A percentile compares a stretch with the other conserved stretches of the same genome.
These are phyloP conservation scores for Cutaneotrichosporon sp. DNA, from an alignment of 1,284 basidiomycete species.

Conservation along the genomic window DNA sequence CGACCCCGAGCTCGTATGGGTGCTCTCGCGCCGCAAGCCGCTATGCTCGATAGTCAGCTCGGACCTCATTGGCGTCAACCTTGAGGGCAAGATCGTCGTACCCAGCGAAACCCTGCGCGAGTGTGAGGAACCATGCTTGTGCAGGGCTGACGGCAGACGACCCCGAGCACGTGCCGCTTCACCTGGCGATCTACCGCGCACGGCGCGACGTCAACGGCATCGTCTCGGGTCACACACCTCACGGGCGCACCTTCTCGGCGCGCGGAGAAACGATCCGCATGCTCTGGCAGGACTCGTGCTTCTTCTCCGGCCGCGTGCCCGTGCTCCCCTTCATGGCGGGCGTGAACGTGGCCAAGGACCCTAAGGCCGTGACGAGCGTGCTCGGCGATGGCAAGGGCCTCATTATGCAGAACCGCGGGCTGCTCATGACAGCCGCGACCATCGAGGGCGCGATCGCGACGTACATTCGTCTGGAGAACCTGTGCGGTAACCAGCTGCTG, in stretches of 20 bases:
- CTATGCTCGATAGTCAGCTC: slow-evolving; percentile 23
- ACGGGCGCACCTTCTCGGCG: slow-evolving; percentile 29
- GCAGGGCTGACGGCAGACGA: slow-evolving; percentile 19
- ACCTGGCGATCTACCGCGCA: slow-evolving; percentile 30
- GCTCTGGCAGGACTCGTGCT: slow-evolving; percentile 38
- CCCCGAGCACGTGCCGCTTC: slow-evolving; percentile 24
- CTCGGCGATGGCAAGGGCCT: slow-evolving; percentile 28
- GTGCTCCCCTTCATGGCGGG: slow-evolving; percentile 23
- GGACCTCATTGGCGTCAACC: slow-evolving; percentile 26
- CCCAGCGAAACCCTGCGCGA: slow-evolving; percentile 17
- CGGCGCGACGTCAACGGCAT: slow-evolving; percentile 31
- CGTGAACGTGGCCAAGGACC: slow-evolving; percentile 15
- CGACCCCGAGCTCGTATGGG: slow-evolving; percentile 25
- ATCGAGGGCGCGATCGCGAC: slow-evolving; percentile 33
- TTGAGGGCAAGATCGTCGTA: slow-evolving; percentile 8
- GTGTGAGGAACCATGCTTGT: slow-evolving; percentile 11
- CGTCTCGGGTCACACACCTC: slow-evolving; percentile 28
- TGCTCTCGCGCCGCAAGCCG: slow-evolving; percentile 28
- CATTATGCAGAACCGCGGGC: slow-evolving; percentile 30
- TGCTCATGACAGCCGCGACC: slow-evolving; percentile 28
- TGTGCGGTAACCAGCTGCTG: slow-evolving; percentile 30
- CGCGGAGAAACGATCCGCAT: slow-evolving; percentile 25
- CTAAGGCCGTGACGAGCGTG: slow-evolving; percentile 13
- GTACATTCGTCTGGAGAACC: slow-evolving; percentile 32
- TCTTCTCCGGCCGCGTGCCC: slow-evolving; percentile 26